Evolutionary conservation across 2,329 filamentous ascomycete species (phyloP), one percentile per base, ranked within the genome.

Genomic region (Xylaria sp.): DNA sequence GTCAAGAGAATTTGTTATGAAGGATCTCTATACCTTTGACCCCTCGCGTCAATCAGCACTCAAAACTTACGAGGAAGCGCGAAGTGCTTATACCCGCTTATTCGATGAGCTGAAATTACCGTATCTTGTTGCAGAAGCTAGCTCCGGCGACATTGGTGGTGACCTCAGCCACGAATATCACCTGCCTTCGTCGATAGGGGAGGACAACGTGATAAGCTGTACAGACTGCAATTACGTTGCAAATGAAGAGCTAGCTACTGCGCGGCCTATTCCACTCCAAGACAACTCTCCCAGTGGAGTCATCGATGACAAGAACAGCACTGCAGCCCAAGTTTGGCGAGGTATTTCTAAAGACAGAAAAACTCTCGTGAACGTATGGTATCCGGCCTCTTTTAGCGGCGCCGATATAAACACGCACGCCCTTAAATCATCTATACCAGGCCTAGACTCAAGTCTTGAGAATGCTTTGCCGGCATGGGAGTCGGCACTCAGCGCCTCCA

Each of bases 1-100:
- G 9, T 90, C 92, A 0, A 88, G 93, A 63, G 95, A 99, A 72
- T 99, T 99, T 71, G 79, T 92, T 68, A 99, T 99, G 95, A 99
- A 99, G 76, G 95, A 99, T 75, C 84, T 99, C 1, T 99, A 99
- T 75, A 97, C 93, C 0, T 99, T 99, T 72, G 95, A 99, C 72
- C 79, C 83, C 35, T 89, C 83, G 3, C 74, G 81, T 0, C 78
- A 85, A 25, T 79, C 85, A n/a, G 94, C 94, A 1, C 79, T 93
- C n/a, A 78, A 85, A 51, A 97, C 94, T 0, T 99, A 99, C 69
- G 77, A 86, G 6, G 79, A 87, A 41, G 92, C 97, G 2, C 86
- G 90, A 51, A 75, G 76, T 37, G 90, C 90, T 1, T 99, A 99
- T 73, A 82, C 81, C 11, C 83, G 83, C 17, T 85, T 99, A 52